Evolutionary conservation across 2,329 filamentous ascomycete species (phyloP).

Genomic region (Bimuria novae-zelandiae): DNA sequence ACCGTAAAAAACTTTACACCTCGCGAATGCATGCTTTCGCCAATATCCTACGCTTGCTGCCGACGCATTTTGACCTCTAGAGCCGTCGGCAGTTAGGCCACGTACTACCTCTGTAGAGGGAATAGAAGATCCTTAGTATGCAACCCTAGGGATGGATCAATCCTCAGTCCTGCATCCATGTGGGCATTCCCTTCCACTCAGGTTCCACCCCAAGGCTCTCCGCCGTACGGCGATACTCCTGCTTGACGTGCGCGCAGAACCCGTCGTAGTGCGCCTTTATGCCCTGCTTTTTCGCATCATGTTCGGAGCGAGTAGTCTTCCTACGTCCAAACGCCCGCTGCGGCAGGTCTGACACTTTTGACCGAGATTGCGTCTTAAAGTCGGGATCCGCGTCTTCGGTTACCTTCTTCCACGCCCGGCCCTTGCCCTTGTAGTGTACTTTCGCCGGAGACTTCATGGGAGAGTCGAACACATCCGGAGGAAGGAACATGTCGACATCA

Average conservation of each 20-base stretch:
- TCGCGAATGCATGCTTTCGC: too few species aligned
- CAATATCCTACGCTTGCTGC: too few species aligned
- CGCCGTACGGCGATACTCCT: neutral
- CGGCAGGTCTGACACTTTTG: neutral
- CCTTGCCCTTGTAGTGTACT: neutral
- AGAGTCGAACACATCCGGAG: neutral
- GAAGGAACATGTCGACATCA: neutral
- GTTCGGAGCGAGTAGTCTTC: neutral
- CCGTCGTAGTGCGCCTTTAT: neutral
- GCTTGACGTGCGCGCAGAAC: constrained; percentile 1
- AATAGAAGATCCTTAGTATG: too few species aligned
- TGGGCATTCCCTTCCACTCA: neutral
- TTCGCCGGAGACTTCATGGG: neutral
- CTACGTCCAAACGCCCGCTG: neutral
- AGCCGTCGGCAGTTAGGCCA: too few species aligned
- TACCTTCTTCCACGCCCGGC: constrained; percentile 1
- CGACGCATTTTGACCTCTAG: too few species aligned
- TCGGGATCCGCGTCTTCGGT: neutral
- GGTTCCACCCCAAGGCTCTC: neutral
- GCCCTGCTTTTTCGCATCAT: neutral
- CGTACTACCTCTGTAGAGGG: too few species aligned
- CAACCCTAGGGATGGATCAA: too few species aligned
- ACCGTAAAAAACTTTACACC: too few species aligned
- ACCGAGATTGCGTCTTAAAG: neutral
- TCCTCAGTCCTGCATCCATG: neutral